These are phyloP conservation scores for Nitzschia sp. DNA, from an alignment of 108 stramenopile genomes.

Conservation along the genomic window DNA sequence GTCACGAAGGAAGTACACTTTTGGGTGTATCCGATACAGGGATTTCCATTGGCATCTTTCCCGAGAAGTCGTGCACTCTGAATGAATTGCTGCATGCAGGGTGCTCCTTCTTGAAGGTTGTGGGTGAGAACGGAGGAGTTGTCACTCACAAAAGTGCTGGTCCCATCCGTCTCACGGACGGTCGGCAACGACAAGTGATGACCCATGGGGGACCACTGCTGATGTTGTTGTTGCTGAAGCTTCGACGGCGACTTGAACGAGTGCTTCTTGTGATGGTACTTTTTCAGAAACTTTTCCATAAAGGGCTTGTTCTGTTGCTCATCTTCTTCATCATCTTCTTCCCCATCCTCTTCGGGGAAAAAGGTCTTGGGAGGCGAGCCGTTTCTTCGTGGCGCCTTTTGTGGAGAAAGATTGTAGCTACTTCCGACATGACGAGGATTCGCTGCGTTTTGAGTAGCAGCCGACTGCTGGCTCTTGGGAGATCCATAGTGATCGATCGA, in stretches of 20 bases:
- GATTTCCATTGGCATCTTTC: background rate
- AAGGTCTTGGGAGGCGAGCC: background rate
- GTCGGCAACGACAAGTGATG: background rate
- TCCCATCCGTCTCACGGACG: background rate
- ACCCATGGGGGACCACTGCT: background rate
- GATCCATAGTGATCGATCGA: no score
- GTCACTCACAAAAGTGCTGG: background rate
- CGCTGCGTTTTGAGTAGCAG: no score
- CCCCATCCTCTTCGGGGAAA: background rate
- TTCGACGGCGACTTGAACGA: background rate
- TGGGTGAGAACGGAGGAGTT: slow-evolving; percentile 9
- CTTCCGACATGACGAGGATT: background rate
- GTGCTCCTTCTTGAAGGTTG: slow-evolving; percentile 1
- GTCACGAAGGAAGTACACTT: slow-evolving; percentile 19
- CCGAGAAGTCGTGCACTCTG: background rate
- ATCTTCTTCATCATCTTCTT: background rate
- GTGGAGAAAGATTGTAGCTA: background rate
- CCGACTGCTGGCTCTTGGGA: no score
- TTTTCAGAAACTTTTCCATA: slow-evolving; percentile 3
- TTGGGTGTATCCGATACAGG: slow-evolving; percentile 2
- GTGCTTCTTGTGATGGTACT: slow-evolving; percentile 2
- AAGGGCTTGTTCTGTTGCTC: background rate
- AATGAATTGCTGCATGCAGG: background rate
- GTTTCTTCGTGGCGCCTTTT: background rate
- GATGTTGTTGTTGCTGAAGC: background rate